Conservation (phyloP, 495 filamentous ascomycete species). For the Talaromyces liani region DNA sequence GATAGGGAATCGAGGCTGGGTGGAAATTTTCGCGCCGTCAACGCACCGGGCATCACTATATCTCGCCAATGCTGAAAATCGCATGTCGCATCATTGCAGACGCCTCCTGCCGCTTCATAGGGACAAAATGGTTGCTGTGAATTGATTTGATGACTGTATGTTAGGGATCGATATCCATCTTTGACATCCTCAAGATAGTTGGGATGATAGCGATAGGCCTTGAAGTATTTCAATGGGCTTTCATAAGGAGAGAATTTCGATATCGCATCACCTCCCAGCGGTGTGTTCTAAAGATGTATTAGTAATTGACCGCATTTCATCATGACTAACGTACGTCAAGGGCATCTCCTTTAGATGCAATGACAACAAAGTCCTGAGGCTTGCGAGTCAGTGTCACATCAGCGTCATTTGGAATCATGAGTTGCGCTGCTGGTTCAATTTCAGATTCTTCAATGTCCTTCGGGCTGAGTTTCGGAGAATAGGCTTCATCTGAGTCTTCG, state of each 20-base stretch:
- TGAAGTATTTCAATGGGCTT: conserved; percentile 76
- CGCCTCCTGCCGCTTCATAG: conserved; percentile 62
- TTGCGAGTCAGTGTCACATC: conserved; percentile 25
- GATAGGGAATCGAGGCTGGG: conserved; percentile 19
- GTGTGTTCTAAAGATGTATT: conserved; percentile 1
- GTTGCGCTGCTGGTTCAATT: conserved; percentile 13
- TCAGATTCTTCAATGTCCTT: neutral
- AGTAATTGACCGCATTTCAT: conserved; percentile 5
- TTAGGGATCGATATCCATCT: conserved; percentile 79
- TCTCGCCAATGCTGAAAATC: conserved; percentile 73
- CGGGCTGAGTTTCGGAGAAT: conserved; percentile 6
- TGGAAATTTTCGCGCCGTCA: conserved; percentile 28
- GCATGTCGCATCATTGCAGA: conserved; percentile 67
- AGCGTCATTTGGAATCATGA: conserved; percentile 16
- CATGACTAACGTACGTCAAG: conserved; percentile 25
- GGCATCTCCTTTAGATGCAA: conserved; percentile 10
- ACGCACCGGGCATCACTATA: conserved; percentile 79
- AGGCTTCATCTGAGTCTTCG: conserved; percentile 18
- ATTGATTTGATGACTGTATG: conserved; percentile 85
- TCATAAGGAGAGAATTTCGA: conserved; percentile 63
- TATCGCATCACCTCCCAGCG: neutral
- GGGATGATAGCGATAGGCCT: conserved; percentile 83
- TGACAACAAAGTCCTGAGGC: conserved; percentile 19
- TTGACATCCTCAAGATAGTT: conserved; percentile 59
- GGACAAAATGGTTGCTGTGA: conserved; percentile 63